These are phyloP conservation scores for Porphyrellus cyaneotinctus DNA, from an alignment of 768 basidiomycete species.

Conservation along the genomic window DNA sequence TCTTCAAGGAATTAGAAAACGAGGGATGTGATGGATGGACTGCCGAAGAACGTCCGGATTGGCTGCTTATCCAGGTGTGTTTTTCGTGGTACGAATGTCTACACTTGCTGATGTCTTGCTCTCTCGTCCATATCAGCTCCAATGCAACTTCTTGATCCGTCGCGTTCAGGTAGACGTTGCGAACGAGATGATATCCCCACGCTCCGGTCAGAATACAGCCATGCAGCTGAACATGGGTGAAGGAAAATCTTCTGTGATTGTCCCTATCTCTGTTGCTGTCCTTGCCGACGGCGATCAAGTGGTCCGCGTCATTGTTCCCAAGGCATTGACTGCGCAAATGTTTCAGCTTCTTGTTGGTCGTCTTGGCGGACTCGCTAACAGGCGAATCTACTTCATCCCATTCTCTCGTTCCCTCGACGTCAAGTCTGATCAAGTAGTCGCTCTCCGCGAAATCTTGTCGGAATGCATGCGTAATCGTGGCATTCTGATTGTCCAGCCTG, in stretches of 20 bases:
- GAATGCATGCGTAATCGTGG: slow-evolving; percentile 40
- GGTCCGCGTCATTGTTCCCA: slow-evolving; percentile 36
- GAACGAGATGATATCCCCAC: slow-evolving; percentile 44
- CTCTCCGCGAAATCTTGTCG: slow-evolving; percentile 32
- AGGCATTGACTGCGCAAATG: slow-evolving; percentile 44
- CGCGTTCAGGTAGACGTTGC: slow-evolving; percentile 41
- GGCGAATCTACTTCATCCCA: slow-evolving; percentile 46
- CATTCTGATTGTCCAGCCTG: slow-evolving; percentile 48
- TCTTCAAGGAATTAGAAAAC: slow-evolving; percentile 16
- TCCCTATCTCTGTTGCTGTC: slow-evolving; percentile 39
- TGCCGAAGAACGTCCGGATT: slow-evolving; percentile 32
- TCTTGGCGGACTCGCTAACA: slow-evolving; percentile 42
- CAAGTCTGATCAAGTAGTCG: slow-evolving; percentile 8
- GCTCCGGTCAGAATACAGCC: slow-evolving; percentile 32
- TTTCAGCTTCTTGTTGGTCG: slow-evolving; percentile 44
- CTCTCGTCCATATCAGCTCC: slow-evolving; percentile 32
- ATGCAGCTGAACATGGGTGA: slow-evolving; percentile 38
- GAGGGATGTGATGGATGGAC: slow-evolving; percentile 13
- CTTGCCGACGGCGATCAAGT: slow-evolving; percentile 43
- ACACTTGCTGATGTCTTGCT: background rate
- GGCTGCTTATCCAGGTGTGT: slow-evolving; percentile 44
- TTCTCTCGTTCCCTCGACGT: slow-evolving; percentile 41
- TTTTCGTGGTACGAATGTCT: background rate
- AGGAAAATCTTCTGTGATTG: slow-evolving; percentile 30
- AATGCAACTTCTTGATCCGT: slow-evolving; percentile 41